phyloP scores from a whole-genome alignment of 2,329 filamentous ascomycete genomes.

The Neofusicoccum parvum region DNA sequence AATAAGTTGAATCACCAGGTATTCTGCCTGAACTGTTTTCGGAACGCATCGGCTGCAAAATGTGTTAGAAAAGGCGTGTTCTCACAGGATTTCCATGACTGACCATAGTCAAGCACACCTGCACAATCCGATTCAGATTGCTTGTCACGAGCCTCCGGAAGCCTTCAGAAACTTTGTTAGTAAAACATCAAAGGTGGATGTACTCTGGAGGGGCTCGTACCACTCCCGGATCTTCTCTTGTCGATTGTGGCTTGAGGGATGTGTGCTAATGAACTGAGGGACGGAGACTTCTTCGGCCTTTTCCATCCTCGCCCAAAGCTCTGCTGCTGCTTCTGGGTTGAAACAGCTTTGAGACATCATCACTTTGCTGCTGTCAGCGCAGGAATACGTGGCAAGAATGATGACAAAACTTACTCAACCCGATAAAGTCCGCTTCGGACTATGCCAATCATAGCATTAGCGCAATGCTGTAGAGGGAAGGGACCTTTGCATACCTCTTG shows the following conservation, averaged over 20 bases:
- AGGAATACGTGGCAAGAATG: background rate
- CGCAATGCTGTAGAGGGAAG: background rate
- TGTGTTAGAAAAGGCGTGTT: background rate
- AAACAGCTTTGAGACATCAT: conserved; percentile 84
- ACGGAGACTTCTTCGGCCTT: conserved; percentile 50
- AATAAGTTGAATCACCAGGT: background rate
- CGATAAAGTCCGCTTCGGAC: conserved; percentile 78
- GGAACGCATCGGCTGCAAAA: background rate
- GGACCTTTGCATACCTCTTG: conserved; percentile 56
- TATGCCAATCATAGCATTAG: conserved; percentile 35
- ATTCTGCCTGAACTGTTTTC: background rate
- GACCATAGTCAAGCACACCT: background rate
- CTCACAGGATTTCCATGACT: background rate
- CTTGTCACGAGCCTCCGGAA: conserved; percentile 45
- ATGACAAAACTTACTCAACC: conserved; percentile 52
- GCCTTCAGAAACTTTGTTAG: conserved; percentile 20
- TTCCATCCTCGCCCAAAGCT: conserved; percentile 67
- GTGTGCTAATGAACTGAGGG: conserved; percentile 75
- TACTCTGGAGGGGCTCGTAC: conserved; percentile 30
- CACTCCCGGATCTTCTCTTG: conserved; percentile 67
- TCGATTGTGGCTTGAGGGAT: conserved; percentile 70
- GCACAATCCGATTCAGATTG: conserved; percentile 37
- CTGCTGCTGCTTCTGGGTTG: conserved; percentile 66
- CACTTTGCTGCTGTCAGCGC: conserved; percentile 45
- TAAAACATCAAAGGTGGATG: background rate